Base-by-base conservation (phyloP, 257 asterid species). In the Marsdenia floribunda region DNA sequence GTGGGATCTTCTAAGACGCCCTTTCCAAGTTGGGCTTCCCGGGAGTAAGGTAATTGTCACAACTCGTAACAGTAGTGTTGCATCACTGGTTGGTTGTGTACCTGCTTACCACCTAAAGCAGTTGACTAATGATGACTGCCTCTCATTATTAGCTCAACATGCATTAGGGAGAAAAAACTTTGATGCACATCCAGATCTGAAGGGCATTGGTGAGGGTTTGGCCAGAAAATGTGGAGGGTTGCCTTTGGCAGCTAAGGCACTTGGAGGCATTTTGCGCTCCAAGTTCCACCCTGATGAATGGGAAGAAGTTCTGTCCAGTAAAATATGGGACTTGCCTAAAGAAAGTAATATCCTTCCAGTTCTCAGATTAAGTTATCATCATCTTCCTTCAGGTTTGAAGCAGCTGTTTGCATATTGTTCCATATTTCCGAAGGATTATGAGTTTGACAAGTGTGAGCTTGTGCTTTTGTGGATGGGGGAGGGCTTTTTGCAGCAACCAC, bases 401-500 rank as follows among this genome's bases (percentile, higher is more conserved):
- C 77, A 72, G 52, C 66, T 72, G 67, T 82, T 82, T 70, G 82
- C 76, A 12, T 82, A 78, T 44, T 82, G 80, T 60, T 77, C 82
- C 4, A 77, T 82, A 29, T 75, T 78, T 63, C 85, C 85, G 2
- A 75, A 78, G 50, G 82, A 72, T 49, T 78, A 70, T 54, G 75
- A 78, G 64, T 74, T 78, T 59, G 57, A 66, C 52, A 78, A 40
- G 72, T 22, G 53, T 38, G 80, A 78, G 40, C 70, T 82, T 54
- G 82, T 82, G 54, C 71, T 71, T 61, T 70, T 74, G 21, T 82
- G 82, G 85, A 82, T 82, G 85, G 85, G 78, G 0, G 80, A 82
- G 72, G 82, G 82, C 8, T 78, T 82, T 72, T 70, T 82, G 77
- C 71, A 63, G 65, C 74, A 54, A 60, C 37, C 75, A 14, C 18